Base-by-base conservation (phyloP, 148 eudicot species). In the Cornus suecica region DNA sequence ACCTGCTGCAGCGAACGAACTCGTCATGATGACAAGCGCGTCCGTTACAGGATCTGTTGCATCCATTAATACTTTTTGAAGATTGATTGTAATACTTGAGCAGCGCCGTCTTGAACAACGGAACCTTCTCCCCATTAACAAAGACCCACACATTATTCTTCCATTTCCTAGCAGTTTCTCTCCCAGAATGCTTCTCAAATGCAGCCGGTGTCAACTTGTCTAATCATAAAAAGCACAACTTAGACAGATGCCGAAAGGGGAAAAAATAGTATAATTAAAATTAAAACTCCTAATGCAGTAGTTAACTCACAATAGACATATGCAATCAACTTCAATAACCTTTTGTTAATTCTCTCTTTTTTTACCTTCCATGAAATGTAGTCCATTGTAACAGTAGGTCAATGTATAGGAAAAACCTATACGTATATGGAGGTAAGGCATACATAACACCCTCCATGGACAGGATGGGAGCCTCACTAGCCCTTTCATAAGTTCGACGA, bases 131-230 rank as follows among this genome's bases (percentile, higher is more conserved):
- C 8, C 90, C 92, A 76, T 90, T 67, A 75, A 82, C 70, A 71
- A 88, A 85, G 63, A 90, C 88, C 94, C 94, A 90, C 0, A 90
- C 73, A 62, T 84, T 87, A 56, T 87, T 87, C 80, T 84, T 90
- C 94, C 94, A 90, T 74, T 87, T 90, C 76, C 88, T 54, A 34
- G 92, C 85, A 48, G 83, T 84, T 81, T 88, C 94, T 81, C 87
- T 85, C 27, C 89, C 92, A 15, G 92, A 88, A 81, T 90, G 94
- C 82, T 88, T 90, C 82, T 88, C 94, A 78, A 90, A 90, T 76
- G 94, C 94, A 76, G 92, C 82, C 18, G 94, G 94, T 64, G 83
- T 87, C 70, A 90, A 62, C 65, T 84, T 87, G 48, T 83, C 94
- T 90, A 37, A 37, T 51, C n/a, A 79, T 69, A 32, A 72, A 34